Evolutionary conservation across 2,329 filamentous ascomycete genomes (phyloP).

Genomic region (Trichoderma afroharzianum): DNA sequence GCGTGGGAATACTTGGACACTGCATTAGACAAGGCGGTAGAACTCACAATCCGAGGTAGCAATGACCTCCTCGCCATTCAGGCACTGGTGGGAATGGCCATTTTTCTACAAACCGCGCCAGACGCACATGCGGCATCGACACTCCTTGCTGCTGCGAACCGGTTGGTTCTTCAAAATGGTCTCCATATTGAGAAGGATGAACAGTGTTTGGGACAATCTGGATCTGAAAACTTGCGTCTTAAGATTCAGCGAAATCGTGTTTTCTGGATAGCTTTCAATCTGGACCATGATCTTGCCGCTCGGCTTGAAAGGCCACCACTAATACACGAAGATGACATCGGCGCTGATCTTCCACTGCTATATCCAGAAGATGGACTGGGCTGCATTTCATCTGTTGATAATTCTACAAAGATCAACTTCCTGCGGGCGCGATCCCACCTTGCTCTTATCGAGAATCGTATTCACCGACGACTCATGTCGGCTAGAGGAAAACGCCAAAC

Average conservation of each 20-base stretch:
- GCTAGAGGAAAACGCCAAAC: background rate
- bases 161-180: background rate
- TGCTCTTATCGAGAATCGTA: background rate
- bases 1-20: background rate
- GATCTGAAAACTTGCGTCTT: background rate
- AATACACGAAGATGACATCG: conserved; percentile 5
- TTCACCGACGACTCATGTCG: background rate
- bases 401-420: background rate
- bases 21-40: background rate
- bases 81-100: conserved; percentile 2
- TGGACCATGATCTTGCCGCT: background rate
- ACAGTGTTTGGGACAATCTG: background rate
- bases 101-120: background rate
- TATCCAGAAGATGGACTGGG: background rate
- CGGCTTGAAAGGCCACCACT: background rate
- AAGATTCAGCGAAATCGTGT: background rate
- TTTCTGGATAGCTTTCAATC: background rate
- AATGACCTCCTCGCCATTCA: background rate
- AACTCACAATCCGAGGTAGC: background rate
- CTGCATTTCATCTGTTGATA: background rate
- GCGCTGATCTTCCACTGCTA: background rate
- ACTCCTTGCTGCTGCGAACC: background rate
- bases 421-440: background rate
- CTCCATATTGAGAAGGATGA: background rate
- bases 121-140: background rate